Base-by-base conservation (phyloP, 495 filamentous ascomycete genomes). In the Oidiodendron maius region DNA sequence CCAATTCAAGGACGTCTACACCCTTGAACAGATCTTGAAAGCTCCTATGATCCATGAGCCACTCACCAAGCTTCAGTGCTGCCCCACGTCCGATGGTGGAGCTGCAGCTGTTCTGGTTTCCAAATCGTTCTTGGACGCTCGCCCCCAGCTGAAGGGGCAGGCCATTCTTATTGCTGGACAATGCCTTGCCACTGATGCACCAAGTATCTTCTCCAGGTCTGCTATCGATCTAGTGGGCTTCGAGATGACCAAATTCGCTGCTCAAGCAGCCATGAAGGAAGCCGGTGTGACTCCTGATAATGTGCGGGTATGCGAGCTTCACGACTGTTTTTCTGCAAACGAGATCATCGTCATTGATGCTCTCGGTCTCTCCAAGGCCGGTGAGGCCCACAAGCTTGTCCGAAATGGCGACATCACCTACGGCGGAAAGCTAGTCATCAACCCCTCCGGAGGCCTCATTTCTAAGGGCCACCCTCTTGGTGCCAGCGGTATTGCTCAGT, bases 301-400 rank as follows among this genome's bases (percentile, higher is more conserved):
- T 51, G 74, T 95, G 56, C 81, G 82, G 56, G 88, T 96, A 4
- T 89, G 86, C 65, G 93, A 98, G 65, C 69, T 98, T 44, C 93
- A 98, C 64, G 93, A 98, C 65, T 98, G 93, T 68, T 98, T 98
- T 75, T 91, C 85, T 6, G 82, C 91, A 18, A 98, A 98, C 61
- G 91, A 96, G 71, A 83, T 98, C 79, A 76, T 91, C 32, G 80
- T 81, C 0, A 80, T 98, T 34, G 91, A 96, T 63, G 89, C 85
- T 0, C 72, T 98, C 3, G 91, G 89, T 13, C 75, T 98, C 1
- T 80, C 74, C 28, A 78, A 80, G 50, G 78, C 74, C 0, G 93
- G 91, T 0, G 90, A 90, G 64, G 93, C 93, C 0, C 91, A 96
- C 60, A 89, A 96, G 64, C 81, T 98, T 76, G 88, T 96, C 15